phyloP scores from a whole-genome alignment of 192 early-diverging fungal genomes.

The Diversispora eburnea region DNA sequence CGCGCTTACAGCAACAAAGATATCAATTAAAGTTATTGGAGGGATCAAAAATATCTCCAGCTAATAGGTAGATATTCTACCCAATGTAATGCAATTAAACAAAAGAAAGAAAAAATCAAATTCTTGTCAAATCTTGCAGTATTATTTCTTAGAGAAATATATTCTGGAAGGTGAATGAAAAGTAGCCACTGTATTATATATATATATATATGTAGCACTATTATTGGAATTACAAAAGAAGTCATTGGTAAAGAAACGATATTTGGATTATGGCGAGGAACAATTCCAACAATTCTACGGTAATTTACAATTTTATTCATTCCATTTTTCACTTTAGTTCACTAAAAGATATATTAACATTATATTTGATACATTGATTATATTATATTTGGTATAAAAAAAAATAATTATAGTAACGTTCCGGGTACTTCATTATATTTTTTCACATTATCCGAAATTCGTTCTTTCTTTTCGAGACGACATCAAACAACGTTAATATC shows the following conservation, averaged over 20 bases:
- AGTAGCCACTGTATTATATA: neutral
- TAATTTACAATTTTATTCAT: constrained; percentile 27
- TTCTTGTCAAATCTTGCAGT: neutral
- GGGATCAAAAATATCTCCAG: constrained; percentile 37
- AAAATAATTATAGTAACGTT: constrained; percentile 51
- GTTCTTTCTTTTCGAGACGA: constrained; percentile 46
- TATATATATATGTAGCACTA: constrained; percentile 36
- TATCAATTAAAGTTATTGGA: constrained; percentile 51
- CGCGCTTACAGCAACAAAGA: constrained; percentile 67
- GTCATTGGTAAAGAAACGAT: constrained; percentile 59
- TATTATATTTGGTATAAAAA: too few species aligned
- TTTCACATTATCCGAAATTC: constrained; percentile 58
- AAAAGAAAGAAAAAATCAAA: neutral
- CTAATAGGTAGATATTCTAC: constrained; percentile 42
- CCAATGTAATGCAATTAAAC: neutral
- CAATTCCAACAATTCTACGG: constrained; percentile 66
- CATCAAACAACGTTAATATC: constrained; percentile 33
- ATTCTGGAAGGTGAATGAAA: neutral
- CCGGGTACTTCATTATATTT: constrained; percentile 76
- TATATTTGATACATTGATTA: neutral
- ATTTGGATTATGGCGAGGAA: constrained; percentile 78
- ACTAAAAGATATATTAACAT: neutral
- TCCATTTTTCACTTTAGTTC: neutral
- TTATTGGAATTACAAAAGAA: constrained; percentile 53
- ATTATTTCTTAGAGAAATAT: neutral